A percentile compares a stretch with the other conserved stretches of the same genome.
Conservation (phyloP, 148 eudicot species). For the Camellia sinensis region DNA sequence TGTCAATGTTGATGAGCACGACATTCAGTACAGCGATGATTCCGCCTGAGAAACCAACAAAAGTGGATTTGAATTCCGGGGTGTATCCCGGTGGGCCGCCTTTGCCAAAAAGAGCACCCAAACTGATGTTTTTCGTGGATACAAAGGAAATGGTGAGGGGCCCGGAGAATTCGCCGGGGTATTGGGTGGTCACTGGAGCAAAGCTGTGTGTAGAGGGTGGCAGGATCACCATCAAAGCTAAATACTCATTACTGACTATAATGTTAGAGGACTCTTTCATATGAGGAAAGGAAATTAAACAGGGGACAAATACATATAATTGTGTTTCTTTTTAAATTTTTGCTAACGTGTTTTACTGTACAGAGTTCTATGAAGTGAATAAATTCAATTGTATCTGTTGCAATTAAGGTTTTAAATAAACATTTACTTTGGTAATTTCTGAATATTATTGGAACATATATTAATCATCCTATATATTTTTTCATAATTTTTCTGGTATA, state of each 20-base stretch:
- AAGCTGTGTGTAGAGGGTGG: constrained; percentile 71
- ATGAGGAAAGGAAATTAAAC: constrained; percentile 19
- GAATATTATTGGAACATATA: too few species aligned
- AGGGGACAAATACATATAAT: not conserved
- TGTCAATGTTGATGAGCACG: constrained; percentile 78
- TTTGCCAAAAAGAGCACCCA: constrained; percentile 52
- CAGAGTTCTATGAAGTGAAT: not conserved
- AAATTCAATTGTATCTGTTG: not conserved
- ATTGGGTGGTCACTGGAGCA: constrained; percentile 93
- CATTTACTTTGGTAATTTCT: not conserved
- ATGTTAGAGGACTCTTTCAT: constrained; percentile 63
- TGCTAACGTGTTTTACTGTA: not conserved
- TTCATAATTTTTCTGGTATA: not conserved
- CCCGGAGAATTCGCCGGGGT: constrained; percentile 85
- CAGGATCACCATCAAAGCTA: constrained; percentile 63
- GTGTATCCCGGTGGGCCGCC: constrained; percentile 86
- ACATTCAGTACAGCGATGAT: constrained; percentile 56
- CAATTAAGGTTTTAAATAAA: not conserved
- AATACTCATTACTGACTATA: constrained; percentile 65
- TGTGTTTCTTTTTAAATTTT: not conserved
- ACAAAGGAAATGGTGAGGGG: constrained; percentile 80
- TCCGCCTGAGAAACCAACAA: constrained; percentile 36
- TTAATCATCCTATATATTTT: too few species aligned
- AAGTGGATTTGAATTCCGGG: constrained; percentile 84
- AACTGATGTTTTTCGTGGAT: constrained; percentile 60